Percentiles rank a stretch among this genome's conserved stretches.
phyloP scores from a whole-genome alignment of 2,329 filamentous ascomycete species.

The Didymella sp. region DNA sequence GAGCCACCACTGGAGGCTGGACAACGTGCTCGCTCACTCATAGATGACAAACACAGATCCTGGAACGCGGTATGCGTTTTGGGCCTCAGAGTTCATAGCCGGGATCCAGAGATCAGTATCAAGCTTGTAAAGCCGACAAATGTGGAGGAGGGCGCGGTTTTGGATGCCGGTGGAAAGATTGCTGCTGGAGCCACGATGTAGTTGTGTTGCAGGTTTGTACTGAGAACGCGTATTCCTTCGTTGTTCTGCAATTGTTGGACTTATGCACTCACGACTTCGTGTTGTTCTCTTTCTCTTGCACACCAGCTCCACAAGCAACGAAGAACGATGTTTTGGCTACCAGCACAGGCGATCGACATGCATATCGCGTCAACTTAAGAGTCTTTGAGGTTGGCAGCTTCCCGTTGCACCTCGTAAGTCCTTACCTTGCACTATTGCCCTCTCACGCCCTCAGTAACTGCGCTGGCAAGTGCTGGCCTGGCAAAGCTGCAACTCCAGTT shows the following conservation, averaged over 20 bases:
- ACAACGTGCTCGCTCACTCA: constrained; percentile 2
- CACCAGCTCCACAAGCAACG: not conserved
- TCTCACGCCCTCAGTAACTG: not conserved
- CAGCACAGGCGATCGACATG: no score
- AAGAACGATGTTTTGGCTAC: not conserved
- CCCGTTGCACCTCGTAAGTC: not conserved
- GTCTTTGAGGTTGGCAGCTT: not conserved
- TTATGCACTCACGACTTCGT: not conserved
- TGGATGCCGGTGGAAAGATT: constrained; percentile 43
- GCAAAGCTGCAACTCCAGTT: not conserved
- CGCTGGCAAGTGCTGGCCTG: not conserved
- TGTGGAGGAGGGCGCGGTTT: constrained; percentile 39
- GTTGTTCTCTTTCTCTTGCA: not conserved
- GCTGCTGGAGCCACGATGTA: constrained; percentile 48
- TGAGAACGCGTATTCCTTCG: not conserved
- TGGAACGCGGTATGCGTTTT: constrained; percentile 69
- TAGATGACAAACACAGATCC: constrained; percentile 44
- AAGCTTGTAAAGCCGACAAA: constrained; percentile 41
- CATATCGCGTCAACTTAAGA: not conserved
- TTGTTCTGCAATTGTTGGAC: not conserved
- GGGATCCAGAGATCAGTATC: constrained; percentile 42
- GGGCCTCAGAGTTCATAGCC: constrained; percentile 60
- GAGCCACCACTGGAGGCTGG: not conserved
- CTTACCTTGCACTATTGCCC: not conserved
- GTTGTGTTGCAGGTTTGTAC: not conserved